phyloP scores from a whole-genome alignment of 2,329 filamentous ascomycete species.

The Pseudogymnoascus pannorum region DNA sequence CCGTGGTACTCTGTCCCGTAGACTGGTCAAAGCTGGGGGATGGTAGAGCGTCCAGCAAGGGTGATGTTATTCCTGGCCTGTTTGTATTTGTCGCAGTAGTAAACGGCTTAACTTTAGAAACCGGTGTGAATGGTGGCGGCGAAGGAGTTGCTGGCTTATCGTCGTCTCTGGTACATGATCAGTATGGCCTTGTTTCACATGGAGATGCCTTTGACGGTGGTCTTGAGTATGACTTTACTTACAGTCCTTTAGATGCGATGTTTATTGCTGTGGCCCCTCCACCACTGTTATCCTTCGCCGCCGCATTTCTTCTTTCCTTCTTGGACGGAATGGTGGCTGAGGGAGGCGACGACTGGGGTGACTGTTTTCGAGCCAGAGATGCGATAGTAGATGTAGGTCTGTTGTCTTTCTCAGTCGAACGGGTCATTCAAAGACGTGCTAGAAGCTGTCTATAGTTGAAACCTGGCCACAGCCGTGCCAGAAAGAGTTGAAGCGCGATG shows the following conservation, averaged over 20 bases:
- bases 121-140: conserved; percentile 16
- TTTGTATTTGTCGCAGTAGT: conserved; percentile 17
- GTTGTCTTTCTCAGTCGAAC: conserved; percentile 29
- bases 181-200: conserved; percentile 12
- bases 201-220: neutral
- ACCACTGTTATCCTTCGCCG: conserved; percentile 25
- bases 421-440: conserved; percentile 29
- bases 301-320: conserved; percentile 29
- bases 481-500: neutral
- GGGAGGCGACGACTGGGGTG: conserved; percentile 20
- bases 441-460: neutral
- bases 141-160: conserved; percentile 14
- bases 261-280: conserved; percentile 27
- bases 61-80: conserved; percentile 22
- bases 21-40: conserved; percentile 22
- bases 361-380: conserved; percentile 19
- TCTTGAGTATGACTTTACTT: conserved; percentile 14
- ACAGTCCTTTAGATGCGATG: conserved; percentile 26
- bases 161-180: conserved; percentile 17
- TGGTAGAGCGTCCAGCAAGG: conserved; percentile 26
- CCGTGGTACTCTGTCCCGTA: conserved; percentile 28
- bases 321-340: conserved; percentile 24
- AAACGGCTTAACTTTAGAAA: conserved; percentile 24
- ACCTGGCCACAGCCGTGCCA: neutral
- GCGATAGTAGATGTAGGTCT: conserved; percentile 19